phyloP scores from a whole-genome alignment of 2,329 filamentous ascomycete genomes.

The Venturia aucupariae region DNA sequence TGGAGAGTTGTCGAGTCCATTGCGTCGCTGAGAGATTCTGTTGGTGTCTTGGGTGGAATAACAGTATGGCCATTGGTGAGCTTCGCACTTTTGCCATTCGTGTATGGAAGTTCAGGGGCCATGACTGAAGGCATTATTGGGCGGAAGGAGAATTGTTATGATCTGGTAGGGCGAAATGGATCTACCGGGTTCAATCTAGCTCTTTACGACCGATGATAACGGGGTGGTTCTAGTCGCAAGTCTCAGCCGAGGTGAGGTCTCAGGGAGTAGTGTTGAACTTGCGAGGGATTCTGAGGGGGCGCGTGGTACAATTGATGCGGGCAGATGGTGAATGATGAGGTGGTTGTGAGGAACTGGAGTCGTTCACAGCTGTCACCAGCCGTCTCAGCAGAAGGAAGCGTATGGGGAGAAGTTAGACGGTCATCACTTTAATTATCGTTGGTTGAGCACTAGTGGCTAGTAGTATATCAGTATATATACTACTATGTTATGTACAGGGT shows the following conservation, averaged over 20 bases:
- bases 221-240: background rate
- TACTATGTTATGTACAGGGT: too few species aligned
- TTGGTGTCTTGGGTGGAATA: slow-evolving; percentile 1
- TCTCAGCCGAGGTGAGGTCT: too few species aligned
- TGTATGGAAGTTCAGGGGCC: background rate
- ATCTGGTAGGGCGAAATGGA: background rate
- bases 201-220: slow-evolving; percentile 3
- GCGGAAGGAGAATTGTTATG: background rate
- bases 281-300: background rate
- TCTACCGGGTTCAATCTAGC: background rate
- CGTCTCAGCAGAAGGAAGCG: background rate
- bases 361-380: too few species aligned
- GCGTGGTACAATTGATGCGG: background rate
- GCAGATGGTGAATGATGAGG: too few species aligned
- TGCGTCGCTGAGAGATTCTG: slow-evolving; percentile 9
- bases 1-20: background rate
- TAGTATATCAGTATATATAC: too few species aligned
- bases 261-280: background rate
- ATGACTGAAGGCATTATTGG: slow-evolving; percentile 1
- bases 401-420: background rate
- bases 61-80: slow-evolving; percentile 3
- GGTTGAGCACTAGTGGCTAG: background rate
- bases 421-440: background rate
- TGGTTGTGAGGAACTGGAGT: too few species aligned
- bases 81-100: slow-evolving; percentile 4